Evolutionary conservation across 768 basidiomycete species (phyloP).

Genomic region (Suillus decipiens): DNA sequence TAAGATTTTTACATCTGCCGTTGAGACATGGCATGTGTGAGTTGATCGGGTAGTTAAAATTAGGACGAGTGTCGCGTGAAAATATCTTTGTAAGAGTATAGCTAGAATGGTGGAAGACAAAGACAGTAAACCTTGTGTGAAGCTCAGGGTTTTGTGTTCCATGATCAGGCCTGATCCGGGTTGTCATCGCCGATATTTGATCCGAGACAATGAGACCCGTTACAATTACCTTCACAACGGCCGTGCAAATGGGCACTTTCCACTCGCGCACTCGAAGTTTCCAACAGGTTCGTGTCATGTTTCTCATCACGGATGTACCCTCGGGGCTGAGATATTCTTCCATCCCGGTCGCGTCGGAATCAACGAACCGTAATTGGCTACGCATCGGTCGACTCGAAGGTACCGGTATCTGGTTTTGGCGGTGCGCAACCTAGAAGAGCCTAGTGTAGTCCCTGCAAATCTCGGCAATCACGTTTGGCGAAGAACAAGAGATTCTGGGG

Average conservation of each 20-base stretch:
- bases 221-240: not conserved
- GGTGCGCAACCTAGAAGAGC: not conserved
- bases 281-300: not conserved
- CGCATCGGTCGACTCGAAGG: not conserved
- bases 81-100: not conserved
- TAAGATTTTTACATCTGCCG: not conserved
- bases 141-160: not conserved
- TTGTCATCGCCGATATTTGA: not conserved
- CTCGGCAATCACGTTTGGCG: not conserved
- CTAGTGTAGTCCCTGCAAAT: not conserved
- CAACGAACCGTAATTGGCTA: not conserved
- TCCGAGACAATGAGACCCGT: constrained; percentile 6
- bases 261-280: constrained; percentile 7
- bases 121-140: constrained; percentile 1
- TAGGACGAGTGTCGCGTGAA: not conserved
- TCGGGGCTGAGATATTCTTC: not conserved
- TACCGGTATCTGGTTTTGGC: not conserved
- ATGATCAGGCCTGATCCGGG: not conserved
- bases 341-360: not conserved
- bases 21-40: constrained; percentile 3
- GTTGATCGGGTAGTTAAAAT: not conserved
- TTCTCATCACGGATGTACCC: not conserved
- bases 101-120: constrained; percentile 7
- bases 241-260: not conserved
- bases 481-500: constrained; percentile 1